Evolutionary conservation across 176 grass and related monocot genomes (phyloP).

Genomic region (Carex scoparia): DNA sequence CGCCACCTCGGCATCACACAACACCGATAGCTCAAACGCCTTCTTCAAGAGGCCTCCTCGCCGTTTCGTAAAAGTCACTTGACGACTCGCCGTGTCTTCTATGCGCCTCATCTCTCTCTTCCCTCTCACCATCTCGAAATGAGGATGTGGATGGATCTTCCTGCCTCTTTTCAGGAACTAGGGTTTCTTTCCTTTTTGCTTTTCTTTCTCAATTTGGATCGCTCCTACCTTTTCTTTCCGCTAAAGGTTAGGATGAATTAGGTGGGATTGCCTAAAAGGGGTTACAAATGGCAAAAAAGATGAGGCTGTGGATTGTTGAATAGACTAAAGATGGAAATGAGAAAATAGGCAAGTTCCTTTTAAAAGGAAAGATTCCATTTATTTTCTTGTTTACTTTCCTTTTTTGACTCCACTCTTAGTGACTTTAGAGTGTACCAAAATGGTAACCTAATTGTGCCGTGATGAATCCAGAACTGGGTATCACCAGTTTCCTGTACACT

Average conservation of each 20-base stretch:
- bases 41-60: conserved; percentile 72
- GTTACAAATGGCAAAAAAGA: conserved; percentile 45
- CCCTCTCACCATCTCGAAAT: conserved; percentile 23
- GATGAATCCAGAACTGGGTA: not conserved
- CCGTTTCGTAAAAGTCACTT: conserved; percentile 87
- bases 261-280: conserved; percentile 21
- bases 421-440: conserved; percentile 7
- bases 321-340: conserved; percentile 20
- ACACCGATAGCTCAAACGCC: conserved; percentile 72
- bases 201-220: not conserved
- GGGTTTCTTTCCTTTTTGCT: not conserved
- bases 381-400: conserved; percentile 17
- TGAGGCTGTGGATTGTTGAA: conserved; percentile 16
- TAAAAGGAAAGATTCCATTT: conserved; percentile 5
- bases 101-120: conserved; percentile 79
- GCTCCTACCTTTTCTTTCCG: conserved; percentile 28
- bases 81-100: conserved; percentile 68
- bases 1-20: conserved; percentile 82
- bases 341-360: not conserved
- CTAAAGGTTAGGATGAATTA: conserved; percentile 41
- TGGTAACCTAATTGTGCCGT: not conserved
- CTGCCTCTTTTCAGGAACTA: conserved; percentile 18
- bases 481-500: not conserved
- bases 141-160: conserved; percentile 4
- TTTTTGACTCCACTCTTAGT: not conserved